Evolutionary conservation across 176 grass and related monocot species (phyloP), one percentile per base, ranked within the genome.

Genomic region (Pontederia crassipes): DNA sequence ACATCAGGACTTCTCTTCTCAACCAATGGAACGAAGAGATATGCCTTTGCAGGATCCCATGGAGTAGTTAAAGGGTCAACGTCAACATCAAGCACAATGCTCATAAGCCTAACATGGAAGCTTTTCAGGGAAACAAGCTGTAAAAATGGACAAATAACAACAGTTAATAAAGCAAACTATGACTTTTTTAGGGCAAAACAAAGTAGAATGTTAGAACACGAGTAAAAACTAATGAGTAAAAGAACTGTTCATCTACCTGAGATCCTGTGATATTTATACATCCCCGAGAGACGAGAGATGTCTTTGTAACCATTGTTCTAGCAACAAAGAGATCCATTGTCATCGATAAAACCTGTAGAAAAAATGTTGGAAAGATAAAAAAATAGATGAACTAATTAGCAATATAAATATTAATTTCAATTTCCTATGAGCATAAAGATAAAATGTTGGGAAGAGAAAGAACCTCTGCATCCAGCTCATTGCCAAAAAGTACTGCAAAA

Each of bases 391-490:
- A 54, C 27, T 66, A 55, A 71, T 46, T 53, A 46, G 14, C 66
- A 64, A 54, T 12, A 60, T 51, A 26, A 53, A 35, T 73, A 24
- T 24, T 24, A 24, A 24, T 0, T 24, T 1, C 4, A 62, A 20
- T 50, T 50, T 52, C 32, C 32, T 11, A 50, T 14, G 17, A 8
- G 27, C 51, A 51, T 28, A 51, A 28, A 32, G 12, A 69, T 56
- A 50, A 17, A 8, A 56, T 48, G 13, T 57, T 62, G 24, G 35
- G 8, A 48, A 15, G 47, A 10, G 12, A 26, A 10, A 8, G 45
- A 83, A 92, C 93, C 93, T 98, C 93, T 98, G 93, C 93, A 98
- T 98, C 93, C 93, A 98, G 81, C 79, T 98, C 87, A 81, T 59
- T 85, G 75, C 93, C 93, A 83, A 98, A 98, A 67, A 98, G 60